Evolutionary conservation across 2,329 filamentous ascomycete species (phyloP).

Genomic region (Orbilia ellipsospora): DNA sequence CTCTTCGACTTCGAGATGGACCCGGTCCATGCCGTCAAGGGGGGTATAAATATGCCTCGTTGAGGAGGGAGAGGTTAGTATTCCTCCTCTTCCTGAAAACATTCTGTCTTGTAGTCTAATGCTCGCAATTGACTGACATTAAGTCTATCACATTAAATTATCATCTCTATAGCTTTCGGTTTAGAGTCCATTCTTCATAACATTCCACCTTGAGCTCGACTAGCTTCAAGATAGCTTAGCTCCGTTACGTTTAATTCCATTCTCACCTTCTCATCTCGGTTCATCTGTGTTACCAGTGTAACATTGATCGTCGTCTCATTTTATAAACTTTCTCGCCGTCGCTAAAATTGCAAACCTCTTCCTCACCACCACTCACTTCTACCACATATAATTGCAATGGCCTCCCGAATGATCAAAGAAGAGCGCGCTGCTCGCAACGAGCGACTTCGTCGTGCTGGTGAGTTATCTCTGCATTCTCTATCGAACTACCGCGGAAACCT

Average conservation of each 20-base stretch:
- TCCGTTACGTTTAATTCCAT: not conserved
- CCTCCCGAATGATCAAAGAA: slow-evolving; percentile 60
- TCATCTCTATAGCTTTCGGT: slow-evolving; percentile 1
- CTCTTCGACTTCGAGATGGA: slow-evolving; percentile 23
- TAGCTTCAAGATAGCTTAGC: slow-evolving; percentile 28
- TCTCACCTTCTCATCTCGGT: slow-evolving; percentile 11
- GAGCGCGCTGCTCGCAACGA: slow-evolving; percentile 59
- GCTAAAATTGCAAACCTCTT: not conserved
- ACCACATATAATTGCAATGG: slow-evolving; percentile 56
- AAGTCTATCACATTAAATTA: slow-evolving; percentile 8
- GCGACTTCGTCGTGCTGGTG: slow-evolving; percentile 59
- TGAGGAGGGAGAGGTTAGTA: slow-evolving; percentile 41
- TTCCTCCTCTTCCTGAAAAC: slow-evolving; percentile 48
- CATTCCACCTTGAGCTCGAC: slow-evolving; percentile 20
- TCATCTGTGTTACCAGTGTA: slow-evolving; percentile 50
- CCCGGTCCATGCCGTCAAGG: slow-evolving; percentile 10
- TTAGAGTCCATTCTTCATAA: slow-evolving; percentile 26
- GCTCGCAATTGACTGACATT: slow-evolving; percentile 30
- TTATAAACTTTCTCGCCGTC: slow-evolving; percentile 15
- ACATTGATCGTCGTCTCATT: slow-evolving; percentile 28
- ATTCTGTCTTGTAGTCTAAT: slow-evolving; percentile 32
- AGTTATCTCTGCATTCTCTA: slow-evolving; percentile 13
- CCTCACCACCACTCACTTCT: slow-evolving; percentile 29
- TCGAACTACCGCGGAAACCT: slow-evolving; percentile 13
- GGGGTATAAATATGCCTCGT: slow-evolving; percentile 54